Base-by-base conservation (phyloP, 495 filamentous ascomycete genomes). In the Xylaria venustula region DNA sequence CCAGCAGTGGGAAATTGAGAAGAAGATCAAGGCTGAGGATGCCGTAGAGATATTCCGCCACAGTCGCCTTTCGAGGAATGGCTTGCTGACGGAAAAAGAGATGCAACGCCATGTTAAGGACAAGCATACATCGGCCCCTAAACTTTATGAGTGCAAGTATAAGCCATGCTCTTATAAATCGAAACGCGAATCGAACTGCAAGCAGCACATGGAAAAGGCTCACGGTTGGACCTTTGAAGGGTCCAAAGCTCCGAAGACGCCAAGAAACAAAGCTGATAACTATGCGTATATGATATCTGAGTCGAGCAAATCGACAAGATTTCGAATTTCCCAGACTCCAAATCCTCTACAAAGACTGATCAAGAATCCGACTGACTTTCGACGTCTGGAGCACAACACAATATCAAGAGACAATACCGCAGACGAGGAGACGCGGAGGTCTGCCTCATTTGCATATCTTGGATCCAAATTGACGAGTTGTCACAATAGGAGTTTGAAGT, bases 131-230 rank as follows among this genome's bases (percentile, higher is more conserved):
- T 70, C 79, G n/a, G 80, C 82, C 32, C 91, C 94, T 3, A 75
- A 82, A 12, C 81, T 92, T 77, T 96, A 83, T 73, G 84, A 88
- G 68, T 98, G 94, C 77, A 74, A 83, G n/a, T 97, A 84, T 74
- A 78, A 85, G 62, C 89, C 89, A 17, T 98, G 94, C 82, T 84
- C 89, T 0, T 98, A 98, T 76, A 86, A 90, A 67, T 96, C 92
- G 44, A 97, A 97, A 80, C 88, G 94, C 26, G 90, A 96, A 77
- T 94, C 90, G 73, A 98, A 98, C 76, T 96, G 92, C 85, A 98
- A 98, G 75, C 94, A 98, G 75, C 94, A 98, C 75, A 98, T 98
- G 94, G 94, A 98, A 78, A 98, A 98, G 73, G 87, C 92, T 0
- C 94, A 98, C 67, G 87, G 87, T 44, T 98, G 91, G 87, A 79